Percentiles rank a stretch among this genome's conserved stretches.
Evolutionary conservation across 2,329 filamentous ascomycete genomes (phyloP).

Genomic region (Fusarium sp.): DNA sequence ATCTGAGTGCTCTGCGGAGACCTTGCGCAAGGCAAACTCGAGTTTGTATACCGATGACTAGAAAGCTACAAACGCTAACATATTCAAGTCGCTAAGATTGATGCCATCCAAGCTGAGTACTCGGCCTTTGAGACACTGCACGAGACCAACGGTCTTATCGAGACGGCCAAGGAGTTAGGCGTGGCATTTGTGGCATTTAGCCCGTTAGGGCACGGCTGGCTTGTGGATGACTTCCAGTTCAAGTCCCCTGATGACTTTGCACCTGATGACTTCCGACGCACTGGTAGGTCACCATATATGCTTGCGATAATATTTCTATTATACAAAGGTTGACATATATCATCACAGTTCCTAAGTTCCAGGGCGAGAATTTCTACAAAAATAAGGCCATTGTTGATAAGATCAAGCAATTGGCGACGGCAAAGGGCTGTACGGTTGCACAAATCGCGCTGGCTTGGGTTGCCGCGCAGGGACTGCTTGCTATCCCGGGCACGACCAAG

Average conservation of each 20-base stretch:
- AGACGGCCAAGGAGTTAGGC: not conserved
- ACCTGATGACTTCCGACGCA: constrained; percentile 57
- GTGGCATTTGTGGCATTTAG: constrained; percentile 57
- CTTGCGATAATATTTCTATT: too few species aligned
- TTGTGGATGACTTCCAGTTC: constrained; percentile 59
- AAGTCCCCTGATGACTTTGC: constrained; percentile 62
- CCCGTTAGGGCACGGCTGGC: constrained; percentile 62
- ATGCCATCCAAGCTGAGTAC: not conserved
- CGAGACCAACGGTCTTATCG: not conserved
- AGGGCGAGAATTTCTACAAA: not conserved
- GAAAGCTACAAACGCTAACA: not conserved
- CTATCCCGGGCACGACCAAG: not conserved
- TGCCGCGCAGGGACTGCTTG: not conserved
- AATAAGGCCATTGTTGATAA: constrained; percentile 58
- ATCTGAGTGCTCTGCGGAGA: not conserved
- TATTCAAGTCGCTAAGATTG: not conserved
- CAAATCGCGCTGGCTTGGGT: not conserved
- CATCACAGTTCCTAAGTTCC: not conserved
- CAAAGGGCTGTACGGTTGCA: not conserved
- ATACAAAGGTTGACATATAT: not conserved
- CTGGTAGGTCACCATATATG: not conserved
- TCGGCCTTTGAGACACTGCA: not conserved
- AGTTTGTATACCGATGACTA: not conserved
- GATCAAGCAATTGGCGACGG: constrained; percentile 53
- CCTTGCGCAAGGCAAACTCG: not conserved